phyloP scores from a whole-genome alignment of 2,329 filamentous ascomycete genomes.

The Diaporthe sp. region DNA sequence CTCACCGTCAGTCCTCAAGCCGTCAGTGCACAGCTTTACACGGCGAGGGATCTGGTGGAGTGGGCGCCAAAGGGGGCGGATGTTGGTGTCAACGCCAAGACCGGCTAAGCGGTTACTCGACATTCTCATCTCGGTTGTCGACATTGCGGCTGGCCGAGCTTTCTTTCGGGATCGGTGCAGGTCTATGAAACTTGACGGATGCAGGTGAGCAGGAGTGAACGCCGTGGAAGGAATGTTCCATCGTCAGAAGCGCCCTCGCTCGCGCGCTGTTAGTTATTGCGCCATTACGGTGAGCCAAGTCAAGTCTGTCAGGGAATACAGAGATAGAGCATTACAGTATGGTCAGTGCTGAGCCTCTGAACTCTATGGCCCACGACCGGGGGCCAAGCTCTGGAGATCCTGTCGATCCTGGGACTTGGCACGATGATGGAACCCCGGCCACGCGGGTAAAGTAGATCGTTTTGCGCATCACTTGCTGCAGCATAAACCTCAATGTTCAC shows the following conservation, averaged over 20 bases:
- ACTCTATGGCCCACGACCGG: neutral
- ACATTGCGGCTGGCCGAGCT: slow-evolving; percentile 28
- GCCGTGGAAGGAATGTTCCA: neutral
- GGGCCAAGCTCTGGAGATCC: slow-evolving; percentile 30
- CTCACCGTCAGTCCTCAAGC: slow-evolving; percentile 10
- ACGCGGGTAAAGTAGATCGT: slow-evolving; percentile 20
- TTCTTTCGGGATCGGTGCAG: slow-evolving; percentile 26
- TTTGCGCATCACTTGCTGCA: slow-evolving; percentile 5
- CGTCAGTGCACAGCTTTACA: slow-evolving; percentile 6
- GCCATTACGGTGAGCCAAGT: slow-evolving; percentile 24
- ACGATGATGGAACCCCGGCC: slow-evolving; percentile 23
- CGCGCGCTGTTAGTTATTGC: neutral
- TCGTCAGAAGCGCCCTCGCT: slow-evolving; percentile 8
- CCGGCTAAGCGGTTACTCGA: slow-evolving; percentile 19
- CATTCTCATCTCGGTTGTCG: slow-evolving; percentile 31
- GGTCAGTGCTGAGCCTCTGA: slow-evolving; percentile 17
- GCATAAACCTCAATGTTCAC: slow-evolving; percentile 1
- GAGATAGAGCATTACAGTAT: neutral
- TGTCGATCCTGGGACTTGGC: slow-evolving; percentile 35
- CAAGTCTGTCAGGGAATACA: slow-evolving; percentile 20
- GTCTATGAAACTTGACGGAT: slow-evolving; percentile 21
- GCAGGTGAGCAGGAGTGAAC: slow-evolving; percentile 9
- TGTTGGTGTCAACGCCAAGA: slow-evolving; percentile 25
- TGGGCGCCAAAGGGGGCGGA: slow-evolving; percentile 17
- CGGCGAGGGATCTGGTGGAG: slow-evolving; percentile 1